Evolutionary conservation across 441 rosid species (phyloP).

Genomic region (Jatropha multifida): DNA sequence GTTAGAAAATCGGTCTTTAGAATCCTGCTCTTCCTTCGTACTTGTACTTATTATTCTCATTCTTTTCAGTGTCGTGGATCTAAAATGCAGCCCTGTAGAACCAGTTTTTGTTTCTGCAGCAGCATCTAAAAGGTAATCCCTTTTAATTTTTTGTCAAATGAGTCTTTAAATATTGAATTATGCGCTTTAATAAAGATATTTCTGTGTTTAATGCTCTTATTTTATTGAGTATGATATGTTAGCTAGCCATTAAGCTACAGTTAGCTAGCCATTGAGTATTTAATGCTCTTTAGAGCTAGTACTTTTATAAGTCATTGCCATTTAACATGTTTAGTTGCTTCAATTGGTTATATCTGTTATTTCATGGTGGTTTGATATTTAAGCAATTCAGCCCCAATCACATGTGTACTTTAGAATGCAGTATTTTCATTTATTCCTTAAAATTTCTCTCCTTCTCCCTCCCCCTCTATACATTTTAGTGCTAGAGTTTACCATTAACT

Average conservation of each 20-base stretch:
- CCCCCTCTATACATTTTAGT: conserved; percentile 1
- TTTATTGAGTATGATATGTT: neutral
- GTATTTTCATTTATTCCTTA: neutral
- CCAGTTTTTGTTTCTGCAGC: conserved; percentile 78
- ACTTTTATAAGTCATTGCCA: neutral
- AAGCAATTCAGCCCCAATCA: neutral
- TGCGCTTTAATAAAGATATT: neutral
- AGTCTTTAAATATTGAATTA: neutral
- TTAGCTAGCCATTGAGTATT: neutral
- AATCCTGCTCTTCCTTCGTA: conserved; percentile 8
- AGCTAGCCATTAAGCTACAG: neutral
- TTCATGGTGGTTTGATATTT: neutral
- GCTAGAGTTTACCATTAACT: conserved; percentile 13
- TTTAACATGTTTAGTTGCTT: neutral
- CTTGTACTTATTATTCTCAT: conserved; percentile 19
- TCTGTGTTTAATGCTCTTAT: neutral
- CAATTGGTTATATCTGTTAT: neutral
- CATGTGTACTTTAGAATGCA: neutral
- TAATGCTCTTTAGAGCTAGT: neutral
- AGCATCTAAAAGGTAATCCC: conserved; percentile 52
- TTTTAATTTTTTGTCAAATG: conserved; percentile 8
- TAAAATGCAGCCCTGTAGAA: conserved; percentile 78
- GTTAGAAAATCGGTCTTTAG: neutral
- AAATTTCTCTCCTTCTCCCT: neutral
- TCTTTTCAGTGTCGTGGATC: conserved; percentile 57